Evolutionary conservation across 2,329 filamentous ascomycete species (phyloP), one percentile per base, ranked within the genome.

Genomic region (Colletotrichum sublineola): DNA sequence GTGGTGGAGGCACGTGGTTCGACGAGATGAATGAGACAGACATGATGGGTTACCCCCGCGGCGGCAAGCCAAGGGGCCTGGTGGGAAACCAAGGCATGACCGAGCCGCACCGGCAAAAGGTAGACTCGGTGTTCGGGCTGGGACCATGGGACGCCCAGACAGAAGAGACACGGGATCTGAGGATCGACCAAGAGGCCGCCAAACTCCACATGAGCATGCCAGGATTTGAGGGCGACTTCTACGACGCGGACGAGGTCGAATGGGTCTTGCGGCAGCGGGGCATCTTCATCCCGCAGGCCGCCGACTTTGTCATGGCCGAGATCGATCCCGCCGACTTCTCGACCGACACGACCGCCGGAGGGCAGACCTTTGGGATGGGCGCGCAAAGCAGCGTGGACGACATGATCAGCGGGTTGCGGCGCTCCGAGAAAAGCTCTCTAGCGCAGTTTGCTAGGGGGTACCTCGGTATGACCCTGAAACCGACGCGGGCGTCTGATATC

Each of bases 171-270:
- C 80, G 83, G 24, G 85, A 87, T 36, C 79, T 82, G 7, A 76
- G 81, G 29, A 75, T 91, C 9, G 82, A 85, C 48, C 53, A 48
- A 1, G 33, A 38, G 15, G 5, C n/a, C 5, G 77, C 80, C 15
- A 83, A 85, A 20, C 84, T 92, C 75, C 82, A 82, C 29, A 86
- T 88, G 74, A 86, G 85, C 50, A 80, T 91, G 9, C 86, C 88
- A 1, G 92, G 90, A 0, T 93, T 91, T 73, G 88, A 92, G 71
- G 93, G 93, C 5, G 89, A 93, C 63, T 96, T 94, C 85, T 93
- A 93, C 75, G 93, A 96, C 77, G 83, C 90, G 0, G 88, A 93
- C 71, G 94, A 96, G 79, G 91, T 95, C 0, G 92, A 96, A 80
- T 86, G 88, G 15, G 96, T 95, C 78, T 82, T 97, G 3, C 87